These are phyloP conservation scores for Phytophthora pinifolia DNA, from an alignment of 352 stramenopile species.

Conservation along the genomic window DNA sequence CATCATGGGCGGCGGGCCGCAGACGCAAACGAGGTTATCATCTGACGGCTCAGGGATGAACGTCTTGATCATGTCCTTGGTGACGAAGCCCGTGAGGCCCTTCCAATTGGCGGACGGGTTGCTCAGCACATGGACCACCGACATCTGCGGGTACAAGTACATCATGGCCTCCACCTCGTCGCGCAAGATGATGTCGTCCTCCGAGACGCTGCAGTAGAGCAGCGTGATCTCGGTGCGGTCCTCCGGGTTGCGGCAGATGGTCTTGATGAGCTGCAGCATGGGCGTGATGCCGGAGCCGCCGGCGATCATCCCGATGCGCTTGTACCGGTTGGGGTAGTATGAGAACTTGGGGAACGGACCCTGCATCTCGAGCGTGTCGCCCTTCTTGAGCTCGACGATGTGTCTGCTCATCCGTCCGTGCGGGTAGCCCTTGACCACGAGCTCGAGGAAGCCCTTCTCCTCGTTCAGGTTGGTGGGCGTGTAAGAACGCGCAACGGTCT, in stretches of 20 bases:
- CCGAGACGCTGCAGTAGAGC: conserved; percentile 83
- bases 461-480: conserved; percentile 87
- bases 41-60: conserved; percentile 78
- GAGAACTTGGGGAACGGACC: conserved; percentile 86
- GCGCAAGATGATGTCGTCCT: conserved; percentile 89
- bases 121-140: conserved; percentile 72
- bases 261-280: conserved; percentile 88
- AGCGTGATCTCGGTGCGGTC: conserved; percentile 87
- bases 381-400: conserved; percentile 80
- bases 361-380: conserved; percentile 90
- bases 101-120: conserved; percentile 71
- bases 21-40: conserved; percentile 87
- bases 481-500: conserved; percentile 84
- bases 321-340: conserved; percentile 89
- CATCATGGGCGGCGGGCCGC: conserved; percentile 89
- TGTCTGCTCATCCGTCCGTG: conserved; percentile 86
- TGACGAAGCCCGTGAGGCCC: conserved; percentile 70
- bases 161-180: conserved; percentile 83
- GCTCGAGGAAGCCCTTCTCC: conserved; percentile 80
- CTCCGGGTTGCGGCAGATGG: conserved; percentile 79
- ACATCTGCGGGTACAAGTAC: conserved; percentile 83
- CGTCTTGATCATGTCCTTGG: conserved; percentile 83
- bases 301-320: conserved; percentile 89
- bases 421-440: conserved; percentile 91
- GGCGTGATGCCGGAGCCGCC: conserved; percentile 90